Percentiles rank a stretch among this genome's conserved stretches.
Conservation (phyloP, 768 basidiomycete genomes). For the Mycena amicta region DNA sequence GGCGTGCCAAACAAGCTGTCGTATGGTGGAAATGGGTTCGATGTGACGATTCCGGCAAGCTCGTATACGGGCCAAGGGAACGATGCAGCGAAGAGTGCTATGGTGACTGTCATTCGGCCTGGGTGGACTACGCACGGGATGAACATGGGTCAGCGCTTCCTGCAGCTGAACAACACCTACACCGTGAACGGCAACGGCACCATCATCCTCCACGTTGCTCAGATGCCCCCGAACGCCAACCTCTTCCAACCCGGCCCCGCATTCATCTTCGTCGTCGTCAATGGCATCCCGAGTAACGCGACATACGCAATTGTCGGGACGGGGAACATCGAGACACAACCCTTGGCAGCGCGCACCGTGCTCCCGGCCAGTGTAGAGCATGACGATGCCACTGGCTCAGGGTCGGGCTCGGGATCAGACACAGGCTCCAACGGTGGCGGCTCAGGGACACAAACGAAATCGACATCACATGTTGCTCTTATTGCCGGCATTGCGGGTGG, state of each 20-base stretch:
- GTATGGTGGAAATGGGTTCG: conserved; percentile 83
- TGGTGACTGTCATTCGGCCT: conserved; percentile 74
- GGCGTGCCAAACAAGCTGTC: conserved; percentile 70
- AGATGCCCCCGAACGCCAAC: conserved; percentile 82
- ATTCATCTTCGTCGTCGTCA: conserved; percentile 78
- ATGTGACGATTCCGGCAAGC: conserved; percentile 66
- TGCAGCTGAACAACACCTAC: conserved; percentile 86
- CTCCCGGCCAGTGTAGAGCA: conserved; percentile 51
- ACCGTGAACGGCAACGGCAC: conserved; percentile 77
- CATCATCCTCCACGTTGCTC: conserved; percentile 77
- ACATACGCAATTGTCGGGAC: conserved; percentile 76
- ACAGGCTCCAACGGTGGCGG: conserved; percentile 13
- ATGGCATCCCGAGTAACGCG: conserved; percentile 83
- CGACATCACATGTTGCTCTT: conserved; percentile 10
- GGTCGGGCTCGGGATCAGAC: conserved; percentile 42
- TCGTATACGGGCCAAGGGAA: conserved; percentile 75
- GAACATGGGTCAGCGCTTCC: conserved; percentile 84
- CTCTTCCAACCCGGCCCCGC: conserved; percentile 90
- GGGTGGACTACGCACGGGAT: conserved; percentile 86
- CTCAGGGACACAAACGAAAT: neutral
- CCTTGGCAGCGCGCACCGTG: conserved; percentile 41
- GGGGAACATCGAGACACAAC: conserved; percentile 74
- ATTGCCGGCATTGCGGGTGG: conserved; percentile 16
- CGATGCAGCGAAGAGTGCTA: conserved; percentile 70
- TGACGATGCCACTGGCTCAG: conserved; percentile 25